Percentiles rank a stretch among this genome's conserved stretches.
These are phyloP conservation scores for Rhododendron williamsianum DNA, from an alignment of 148 eudicot genomes.

Conservation along the genomic window DNA sequence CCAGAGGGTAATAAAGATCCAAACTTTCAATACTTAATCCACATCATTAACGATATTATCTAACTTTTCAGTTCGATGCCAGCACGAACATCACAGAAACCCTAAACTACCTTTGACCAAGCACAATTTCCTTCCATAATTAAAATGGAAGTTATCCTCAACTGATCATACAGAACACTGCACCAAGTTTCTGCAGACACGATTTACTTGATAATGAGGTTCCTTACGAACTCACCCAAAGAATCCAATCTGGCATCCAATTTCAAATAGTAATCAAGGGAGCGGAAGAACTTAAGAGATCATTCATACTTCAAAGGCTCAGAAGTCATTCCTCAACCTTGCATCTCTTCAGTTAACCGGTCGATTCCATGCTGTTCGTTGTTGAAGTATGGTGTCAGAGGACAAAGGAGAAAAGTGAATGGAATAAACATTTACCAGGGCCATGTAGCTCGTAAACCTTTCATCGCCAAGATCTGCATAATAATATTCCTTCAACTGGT, in stretches of 20 bases:
- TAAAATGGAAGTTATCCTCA: conserved; percentile 37
- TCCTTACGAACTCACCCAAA: conserved; percentile 80
- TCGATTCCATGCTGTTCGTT: conserved; percentile 91
- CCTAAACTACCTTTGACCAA: conserved; percentile 59
- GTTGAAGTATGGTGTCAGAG: conserved; percentile 59
- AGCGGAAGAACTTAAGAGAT: conserved; percentile 99
- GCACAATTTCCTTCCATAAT: conserved; percentile 44
- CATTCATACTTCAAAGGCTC: conserved; percentile 99
- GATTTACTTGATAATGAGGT: conserved; percentile 69
- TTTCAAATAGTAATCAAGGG: conserved; percentile 66
- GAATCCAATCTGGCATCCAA: conserved; percentile 80
- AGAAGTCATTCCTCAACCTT: conserved; percentile 99
- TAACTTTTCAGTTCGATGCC: conserved; percentile 22
- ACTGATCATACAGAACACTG: conserved; percentile 59
- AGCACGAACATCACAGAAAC: conserved; percentile 26
- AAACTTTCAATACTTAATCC: conserved; percentile 12
- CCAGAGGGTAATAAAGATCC: conserved; percentile 15
- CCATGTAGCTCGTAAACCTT: conserved; percentile 99
- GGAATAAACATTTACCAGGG: conserved; percentile 94
- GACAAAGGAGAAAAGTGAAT: conserved; percentile 42
- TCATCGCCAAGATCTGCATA: conserved; percentile 88
- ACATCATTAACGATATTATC: background rate
- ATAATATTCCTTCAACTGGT: conserved; percentile 87
- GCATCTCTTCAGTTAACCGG: conserved; percentile 84
- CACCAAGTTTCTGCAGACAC: conserved; percentile 79